Percentiles rank a stretch among this genome's conserved stretches.
phyloP scores from a whole-genome alignment of 1,284 basidiomycete species.

The Ustilago esculenta region DNA sequence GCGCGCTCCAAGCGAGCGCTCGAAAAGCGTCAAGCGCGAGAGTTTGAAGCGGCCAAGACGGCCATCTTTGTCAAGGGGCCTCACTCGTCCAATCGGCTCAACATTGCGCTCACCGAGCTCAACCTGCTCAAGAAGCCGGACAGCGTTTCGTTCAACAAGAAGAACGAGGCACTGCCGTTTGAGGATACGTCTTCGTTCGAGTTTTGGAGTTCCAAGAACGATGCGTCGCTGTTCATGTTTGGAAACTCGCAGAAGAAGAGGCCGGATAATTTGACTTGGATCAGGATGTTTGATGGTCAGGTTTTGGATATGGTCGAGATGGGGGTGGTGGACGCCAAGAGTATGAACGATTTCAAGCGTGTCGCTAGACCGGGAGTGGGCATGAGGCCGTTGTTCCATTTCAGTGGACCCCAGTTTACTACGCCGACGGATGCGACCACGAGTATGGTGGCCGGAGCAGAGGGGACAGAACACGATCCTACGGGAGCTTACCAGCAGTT shows the following conservation, averaged over 20 bases:
- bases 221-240: conserved; percentile 88
- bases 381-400: conserved; percentile 92
- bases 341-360: conserved; percentile 88
- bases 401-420: conserved; percentile 74
- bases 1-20: conserved; percentile 94
- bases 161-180: conserved; percentile 91
- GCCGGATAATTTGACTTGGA: conserved; percentile 86
- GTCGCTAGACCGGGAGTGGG: conserved; percentile 87
- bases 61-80: conserved; percentile 91
- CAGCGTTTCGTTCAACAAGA: conserved; percentile 91
- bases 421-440: conserved; percentile 64
- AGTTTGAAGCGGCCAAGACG: conserved; percentile 80
- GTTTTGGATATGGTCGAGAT: conserved; percentile 95
- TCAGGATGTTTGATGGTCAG: conserved; percentile 84
- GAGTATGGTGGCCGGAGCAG: conserved; percentile 35
- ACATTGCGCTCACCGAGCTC: conserved; percentile 81
- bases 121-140: conserved; percentile 69
- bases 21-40: conserved; percentile 85
- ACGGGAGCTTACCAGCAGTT: conserved; percentile 69
- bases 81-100: conserved; percentile 82
- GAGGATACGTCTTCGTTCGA: conserved; percentile 81
- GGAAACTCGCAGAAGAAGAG: conserved; percentile 95
- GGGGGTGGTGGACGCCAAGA: conserved; percentile 81
- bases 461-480: conserved; percentile 42
- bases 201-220: conserved; percentile 94